A percentile compares a stretch with the other conserved stretches of the same genome.
Evolutionary conservation across 768 basidiomycete genomes (phyloP).

Genomic region (Pisolithus sp.): DNA sequence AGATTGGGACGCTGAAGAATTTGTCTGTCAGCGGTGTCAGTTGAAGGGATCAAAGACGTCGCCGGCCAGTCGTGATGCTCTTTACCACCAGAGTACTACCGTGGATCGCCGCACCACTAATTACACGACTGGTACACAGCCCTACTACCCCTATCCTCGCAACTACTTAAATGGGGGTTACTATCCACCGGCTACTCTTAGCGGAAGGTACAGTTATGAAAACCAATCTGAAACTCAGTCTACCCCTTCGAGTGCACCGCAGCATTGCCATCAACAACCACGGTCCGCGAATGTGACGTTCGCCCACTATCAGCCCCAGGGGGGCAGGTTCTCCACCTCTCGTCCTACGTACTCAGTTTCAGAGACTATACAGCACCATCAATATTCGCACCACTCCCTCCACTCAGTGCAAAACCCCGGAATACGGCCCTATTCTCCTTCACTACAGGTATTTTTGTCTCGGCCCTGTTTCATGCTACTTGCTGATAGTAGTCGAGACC

Average conservation of each 20-base stretch:
- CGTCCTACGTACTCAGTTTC: slow-evolving; percentile 23
- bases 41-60: slow-evolving; percentile 7
- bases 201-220: slow-evolving; percentile 19
- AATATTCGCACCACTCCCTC: slow-evolving; percentile 13
- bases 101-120: slow-evolving; percentile 2
- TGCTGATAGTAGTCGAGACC: slow-evolving; percentile 1
- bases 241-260: slow-evolving; percentile 11
- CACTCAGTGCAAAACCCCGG: slow-evolving; percentile 11
- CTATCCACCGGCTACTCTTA: slow-evolving; percentile 10
- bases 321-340: slow-evolving; percentile 30
- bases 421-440: slow-evolving; percentile 19
- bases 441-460: slow-evolving; percentile 16
- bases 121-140: slow-evolving; percentile 9
- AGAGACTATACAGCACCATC: slow-evolving; percentile 15
- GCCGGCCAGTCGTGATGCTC: slow-evolving; percentile 4
- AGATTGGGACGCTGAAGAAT: slow-evolving; percentile 85
- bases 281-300: slow-evolving; percentile 26
- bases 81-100: slow-evolving; percentile 5
- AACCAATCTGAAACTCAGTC: slow-evolving; percentile 14
- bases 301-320: slow-evolving; percentile 33
- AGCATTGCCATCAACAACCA: slow-evolving; percentile 13
- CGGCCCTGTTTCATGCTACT: background rate
- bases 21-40: slow-evolving; percentile 62
- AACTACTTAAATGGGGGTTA: slow-evolving; percentile 11
- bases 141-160: slow-evolving; percentile 15